Evolutionary conservation across 441 rosid genomes (phyloP).

Genomic region (Erysimum pusillum): DNA sequence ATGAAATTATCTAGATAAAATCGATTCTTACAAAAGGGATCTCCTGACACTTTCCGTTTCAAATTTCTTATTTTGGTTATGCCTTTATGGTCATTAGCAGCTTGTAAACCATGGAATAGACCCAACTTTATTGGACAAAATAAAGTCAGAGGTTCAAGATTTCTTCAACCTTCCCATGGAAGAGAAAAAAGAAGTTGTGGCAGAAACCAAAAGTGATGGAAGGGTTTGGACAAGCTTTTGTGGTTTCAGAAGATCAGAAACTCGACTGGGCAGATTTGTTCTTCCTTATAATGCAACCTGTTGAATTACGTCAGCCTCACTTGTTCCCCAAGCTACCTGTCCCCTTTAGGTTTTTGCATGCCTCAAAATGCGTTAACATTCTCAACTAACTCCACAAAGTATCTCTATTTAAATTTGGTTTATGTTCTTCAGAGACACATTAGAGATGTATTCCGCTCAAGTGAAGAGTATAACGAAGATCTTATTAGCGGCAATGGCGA

Average conservation of each 20-base stretch:
- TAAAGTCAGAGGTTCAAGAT: slow-evolving; percentile 50
- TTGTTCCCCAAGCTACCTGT: slow-evolving; percentile 59
- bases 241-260: slow-evolving; percentile 60
- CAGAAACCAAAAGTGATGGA: slow-evolving; percentile 53
- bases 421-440: slow-evolving; percentile 45
- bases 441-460: slow-evolving; percentile 49
- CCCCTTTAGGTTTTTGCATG: slow-evolving; percentile 52
- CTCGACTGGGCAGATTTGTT: slow-evolving; percentile 68
- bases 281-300: slow-evolving; percentile 52
- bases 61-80: background rate
- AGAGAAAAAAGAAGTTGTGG: slow-evolving; percentile 57
- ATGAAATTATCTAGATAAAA: background rate
- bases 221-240: slow-evolving; percentile 62
- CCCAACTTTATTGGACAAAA: slow-evolving; percentile 49
- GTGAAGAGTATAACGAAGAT: slow-evolving; percentile 42
- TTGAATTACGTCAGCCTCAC: slow-evolving; percentile 50
- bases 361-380: background rate
- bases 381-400: background rate
- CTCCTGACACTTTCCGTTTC: background rate
- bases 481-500: slow-evolving; percentile 42
- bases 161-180: slow-evolving; percentile 66
- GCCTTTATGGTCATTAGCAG: slow-evolving; percentile 40
- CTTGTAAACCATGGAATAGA: slow-evolving; percentile 58
- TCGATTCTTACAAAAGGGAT: background rate
- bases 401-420: background rate